Evolutionary conservation across 2,329 filamentous ascomycete genomes (phyloP).

Genomic region (Paramyrothecium sp.): DNA sequence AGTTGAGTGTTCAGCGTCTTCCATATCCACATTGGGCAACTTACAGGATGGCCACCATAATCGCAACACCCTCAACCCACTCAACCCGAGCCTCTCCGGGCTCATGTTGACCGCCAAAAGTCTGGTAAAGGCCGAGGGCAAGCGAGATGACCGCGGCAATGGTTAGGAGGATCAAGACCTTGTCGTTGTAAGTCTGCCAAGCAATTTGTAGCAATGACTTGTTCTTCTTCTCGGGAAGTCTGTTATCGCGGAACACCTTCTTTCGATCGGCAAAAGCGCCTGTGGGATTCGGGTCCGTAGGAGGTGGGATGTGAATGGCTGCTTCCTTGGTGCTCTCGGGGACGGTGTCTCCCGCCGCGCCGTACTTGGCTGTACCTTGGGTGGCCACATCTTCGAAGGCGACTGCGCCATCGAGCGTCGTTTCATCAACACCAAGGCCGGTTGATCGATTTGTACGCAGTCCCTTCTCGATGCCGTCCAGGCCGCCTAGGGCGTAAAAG

Average conservation of each 20-base stretch:
- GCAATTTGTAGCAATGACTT: slow-evolving; percentile 8
- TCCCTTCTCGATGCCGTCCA: slow-evolving; percentile 72
- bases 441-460: slow-evolving; percentile 62
- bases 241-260: slow-evolving; percentile 48
- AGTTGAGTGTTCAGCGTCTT: not conserved
- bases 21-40: not conserved
- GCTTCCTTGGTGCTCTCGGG: slow-evolving; percentile 23
- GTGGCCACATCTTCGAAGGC: slow-evolving; percentile 62
- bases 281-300: slow-evolving; percentile 15
- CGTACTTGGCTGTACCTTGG: slow-evolving; percentile 32
- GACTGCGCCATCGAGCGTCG: slow-evolving; percentile 59
- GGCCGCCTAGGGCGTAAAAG: slow-evolving; percentile 72
- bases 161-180: slow-evolving; percentile 65
- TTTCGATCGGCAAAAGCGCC: slow-evolving; percentile 24
- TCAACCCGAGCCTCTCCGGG: slow-evolving; percentile 46
- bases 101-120: slow-evolving; percentile 43
- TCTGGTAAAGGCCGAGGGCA: slow-evolving; percentile 65
- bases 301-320: slow-evolving; percentile 20
- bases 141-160: slow-evolving; percentile 64
- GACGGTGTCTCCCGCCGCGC: slow-evolving; percentile 27
- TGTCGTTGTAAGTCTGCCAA: slow-evolving; percentile 10
- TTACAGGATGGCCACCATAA: slow-evolving; percentile 55
- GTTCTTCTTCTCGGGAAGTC: slow-evolving; percentile 8
- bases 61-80: slow-evolving; percentile 67
- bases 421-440: slow-evolving; percentile 72